Base-by-base conservation (phyloP, 441 rosid species). In the Eutrema salsugineum region DNA sequence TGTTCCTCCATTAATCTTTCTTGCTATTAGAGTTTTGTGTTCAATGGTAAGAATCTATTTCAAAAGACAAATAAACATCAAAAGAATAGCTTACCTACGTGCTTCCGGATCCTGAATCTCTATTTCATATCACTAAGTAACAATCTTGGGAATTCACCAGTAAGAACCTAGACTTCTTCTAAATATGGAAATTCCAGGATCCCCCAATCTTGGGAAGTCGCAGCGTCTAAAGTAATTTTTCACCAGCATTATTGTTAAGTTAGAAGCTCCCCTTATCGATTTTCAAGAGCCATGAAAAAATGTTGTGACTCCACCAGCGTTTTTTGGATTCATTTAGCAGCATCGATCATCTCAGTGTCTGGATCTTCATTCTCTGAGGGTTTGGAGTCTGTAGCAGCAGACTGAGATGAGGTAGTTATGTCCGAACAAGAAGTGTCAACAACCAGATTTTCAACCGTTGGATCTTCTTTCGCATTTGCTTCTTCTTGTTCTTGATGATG, bases 271-370 rank as follows among this genome's bases (percentile, higher is more conserved):
- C 55, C 39, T 66, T 58, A 35, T 47, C 8, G 32, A 19, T 48
- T 30, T 38, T 56, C 53, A 27, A 66, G 68, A 74, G 78, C 67
- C 67, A 66, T 59, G 40, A 59, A 66, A 66, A 50, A 74, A 74
- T 59, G 60, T 65, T 39, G 46, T 39, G 53, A 57, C 9, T 15
- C 28, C 63, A 43, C 40, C 47, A 30, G 30, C 46, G 28, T 51
- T 63, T 43, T 63, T 43, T 22, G 30, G 42, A 44, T 54, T 72
- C 58, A 64, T 30, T 72, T 35, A 44, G 49, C 38, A 75, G 38
- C 39, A 68, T 55, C 46, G 0, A 54, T 30, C 71, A 76, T 76
- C 55, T 76, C 54, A 0, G 55, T 56, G 17, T 55, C 75, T 55
- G 53, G 35, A 62, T 44, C 70, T 55, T 69, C 79, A 47, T 55